phyloP scores from a whole-genome alignment of 83 land plant genomes.

The Thuja plicata region DNA sequence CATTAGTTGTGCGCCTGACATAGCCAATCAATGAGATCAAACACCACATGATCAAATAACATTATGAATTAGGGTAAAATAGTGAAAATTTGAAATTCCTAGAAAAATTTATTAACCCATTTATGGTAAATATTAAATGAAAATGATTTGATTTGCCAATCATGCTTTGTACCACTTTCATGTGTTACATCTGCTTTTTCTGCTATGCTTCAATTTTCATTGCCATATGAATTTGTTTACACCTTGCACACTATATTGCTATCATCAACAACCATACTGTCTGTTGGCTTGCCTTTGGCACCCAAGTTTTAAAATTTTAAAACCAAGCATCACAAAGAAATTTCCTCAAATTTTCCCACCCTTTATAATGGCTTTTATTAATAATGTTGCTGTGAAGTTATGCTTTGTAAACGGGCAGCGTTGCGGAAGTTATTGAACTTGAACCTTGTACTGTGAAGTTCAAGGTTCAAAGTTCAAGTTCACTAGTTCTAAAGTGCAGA shows the following conservation, averaged over 20 bases:
- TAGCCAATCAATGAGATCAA: neutral
- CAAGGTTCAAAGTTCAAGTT: too few species aligned
- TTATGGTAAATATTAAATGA: neutral
- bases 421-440: too few species aligned
- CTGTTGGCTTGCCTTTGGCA: too few species aligned
- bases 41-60: neutral
- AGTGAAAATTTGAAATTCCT: neutral
- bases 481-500: too few species aligned
- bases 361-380: too few species aligned
- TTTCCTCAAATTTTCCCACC: too few species aligned
- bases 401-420: too few species aligned
- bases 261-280: neutral
- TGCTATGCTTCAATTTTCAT: neutral
- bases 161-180: neutral
- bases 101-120: neutral
- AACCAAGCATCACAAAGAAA: too few species aligned
- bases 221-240: neutral
- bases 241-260: neutral
- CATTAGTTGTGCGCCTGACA: neutral
- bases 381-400: too few species aligned
- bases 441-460: too few species aligned
- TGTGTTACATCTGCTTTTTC: neutral
- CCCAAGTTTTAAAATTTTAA: too few species aligned
- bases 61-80: too few species aligned
- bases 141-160: neutral